These are phyloP conservation scores for Arthrocladium fulminans DNA, from an alignment of 2,329 filamentous ascomycete species.

Conservation along the genomic window DNA sequence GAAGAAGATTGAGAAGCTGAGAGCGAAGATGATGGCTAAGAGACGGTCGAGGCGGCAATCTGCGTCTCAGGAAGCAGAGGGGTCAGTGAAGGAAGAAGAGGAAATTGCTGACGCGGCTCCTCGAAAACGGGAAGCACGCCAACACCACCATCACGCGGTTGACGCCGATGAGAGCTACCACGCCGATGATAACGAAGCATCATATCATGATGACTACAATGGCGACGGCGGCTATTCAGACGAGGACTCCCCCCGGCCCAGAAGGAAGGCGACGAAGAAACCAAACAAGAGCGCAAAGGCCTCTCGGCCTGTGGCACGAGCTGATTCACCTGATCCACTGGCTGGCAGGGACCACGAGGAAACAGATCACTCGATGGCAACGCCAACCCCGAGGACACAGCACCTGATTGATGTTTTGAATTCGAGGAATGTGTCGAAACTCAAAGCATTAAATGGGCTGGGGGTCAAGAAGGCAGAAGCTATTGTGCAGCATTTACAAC, in stretches of 20 bases:
- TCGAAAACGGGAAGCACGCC: no score
- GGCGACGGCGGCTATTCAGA: constrained; percentile 26
- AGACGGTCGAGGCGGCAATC: constrained; percentile 28
- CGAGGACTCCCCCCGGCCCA: constrained; percentile 24
- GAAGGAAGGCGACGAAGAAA: constrained; percentile 26
- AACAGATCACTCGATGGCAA: constrained; percentile 13
- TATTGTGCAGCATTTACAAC: constrained; percentile 39
- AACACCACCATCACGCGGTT: no score
- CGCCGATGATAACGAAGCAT: constrained; percentile 24
- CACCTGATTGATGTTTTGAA: constrained; percentile 40
- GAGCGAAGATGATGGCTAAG: constrained; percentile 39
- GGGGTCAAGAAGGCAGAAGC: constrained; percentile 41
- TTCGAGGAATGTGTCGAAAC: constrained; percentile 36
- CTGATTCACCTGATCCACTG: constrained; percentile 20
- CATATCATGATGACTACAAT: constrained; percentile 27
- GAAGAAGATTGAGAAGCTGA: constrained; percentile 46
- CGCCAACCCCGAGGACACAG: constrained; percentile 34
- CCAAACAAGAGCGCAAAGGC: constrained; percentile 12
- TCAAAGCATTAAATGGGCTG: constrained; percentile 39
- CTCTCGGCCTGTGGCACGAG: neutral
- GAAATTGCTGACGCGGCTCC: neutral
- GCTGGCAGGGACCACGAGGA: constrained; percentile 12
- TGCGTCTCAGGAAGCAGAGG: constrained; percentile 8
- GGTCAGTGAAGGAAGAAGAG: constrained; percentile 9
- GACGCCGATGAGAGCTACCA: constrained; percentile 19